phyloP scores from a whole-genome alignment of 2,329 filamentous ascomycete species.

The Fusarium newnesense region DNA sequence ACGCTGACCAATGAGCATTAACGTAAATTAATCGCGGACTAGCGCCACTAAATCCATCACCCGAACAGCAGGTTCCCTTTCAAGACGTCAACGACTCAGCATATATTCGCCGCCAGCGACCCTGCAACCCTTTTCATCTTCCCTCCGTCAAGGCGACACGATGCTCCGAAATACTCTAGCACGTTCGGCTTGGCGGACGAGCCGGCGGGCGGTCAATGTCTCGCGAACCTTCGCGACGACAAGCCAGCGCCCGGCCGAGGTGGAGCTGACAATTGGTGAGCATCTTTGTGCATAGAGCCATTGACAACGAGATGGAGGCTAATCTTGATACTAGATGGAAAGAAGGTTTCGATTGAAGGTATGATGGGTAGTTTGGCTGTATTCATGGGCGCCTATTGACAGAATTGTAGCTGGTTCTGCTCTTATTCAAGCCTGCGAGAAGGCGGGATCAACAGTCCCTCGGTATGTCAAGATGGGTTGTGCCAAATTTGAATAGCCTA shows the following conservation, averaged over 20 bases:
- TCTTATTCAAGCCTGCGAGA: constrained; percentile 98
- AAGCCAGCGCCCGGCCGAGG: constrained; percentile 82
- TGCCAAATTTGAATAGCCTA: constrained; percentile 36
- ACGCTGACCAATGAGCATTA: constrained; percentile 53
- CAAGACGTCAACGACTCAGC: constrained; percentile 55
- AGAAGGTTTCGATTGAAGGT: constrained; percentile 99
- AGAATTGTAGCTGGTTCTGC: constrained; percentile 83
- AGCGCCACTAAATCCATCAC: constrained; percentile 53
- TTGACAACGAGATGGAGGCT: constrained; percentile 46
- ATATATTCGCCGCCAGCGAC: constrained; percentile 50
- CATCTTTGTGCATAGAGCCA: constrained; percentile 44
- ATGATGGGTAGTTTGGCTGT: constrained; percentile 47
- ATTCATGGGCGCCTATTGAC: constrained; percentile 49
- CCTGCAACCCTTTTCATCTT: constrained; percentile 52
- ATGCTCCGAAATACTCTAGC: constrained; percentile 76
- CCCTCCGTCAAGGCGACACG: constrained; percentile 68
- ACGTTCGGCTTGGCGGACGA: constrained; percentile 74
- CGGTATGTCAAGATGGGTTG: constrained; percentile 64
- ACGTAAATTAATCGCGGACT: constrained; percentile 58
- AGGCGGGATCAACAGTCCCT: constrained; percentile 89
- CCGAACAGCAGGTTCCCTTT: constrained; percentile 52
- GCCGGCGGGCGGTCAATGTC: constrained; percentile 67
- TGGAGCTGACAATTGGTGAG: constrained; percentile 93
- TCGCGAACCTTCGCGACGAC: constrained; percentile 86
- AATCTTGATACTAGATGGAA: constrained; percentile 76